A percentile compares a stretch with the other conserved stretches of the same genome.
phyloP scores from a whole-genome alignment of 2,329 filamentous ascomycete genomes.

The Davidsoniella virescens region DNA sequence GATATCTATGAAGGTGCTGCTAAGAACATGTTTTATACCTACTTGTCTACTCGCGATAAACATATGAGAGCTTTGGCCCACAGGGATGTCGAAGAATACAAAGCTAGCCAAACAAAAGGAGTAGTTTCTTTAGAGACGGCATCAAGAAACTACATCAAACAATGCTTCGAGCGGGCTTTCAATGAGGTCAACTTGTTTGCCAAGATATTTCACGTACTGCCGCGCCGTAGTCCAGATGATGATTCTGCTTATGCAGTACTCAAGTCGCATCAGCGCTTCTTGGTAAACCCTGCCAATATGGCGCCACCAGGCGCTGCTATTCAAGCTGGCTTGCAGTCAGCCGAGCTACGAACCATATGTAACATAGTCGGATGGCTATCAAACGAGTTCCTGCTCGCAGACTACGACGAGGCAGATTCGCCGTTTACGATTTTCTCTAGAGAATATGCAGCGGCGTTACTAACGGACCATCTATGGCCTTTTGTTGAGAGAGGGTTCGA shows the following conservation, averaged over 20 bases:
- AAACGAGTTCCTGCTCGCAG: constrained; percentile 39
- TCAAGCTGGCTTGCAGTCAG: constrained; percentile 31
- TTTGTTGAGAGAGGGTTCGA: constrained; percentile 39
- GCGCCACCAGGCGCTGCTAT: constrained; percentile 33
- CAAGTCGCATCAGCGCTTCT: constrained; percentile 31
- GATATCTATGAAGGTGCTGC: constrained; percentile 38
- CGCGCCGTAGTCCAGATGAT: constrained; percentile 31
- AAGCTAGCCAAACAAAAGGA: constrained; percentile 30
- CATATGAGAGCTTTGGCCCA: constrained; percentile 36
- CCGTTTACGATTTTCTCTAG: constrained; percentile 37
- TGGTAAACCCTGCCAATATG: constrained; percentile 39
- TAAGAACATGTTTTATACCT: constrained; percentile 37
- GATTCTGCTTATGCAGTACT: constrained; percentile 36
- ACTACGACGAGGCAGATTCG: constrained; percentile 40
- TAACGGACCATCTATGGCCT: constrained; percentile 41
- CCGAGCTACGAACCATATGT: constrained; percentile 34
- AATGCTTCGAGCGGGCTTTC: constrained; percentile 41
- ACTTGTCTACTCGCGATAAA: constrained; percentile 35
- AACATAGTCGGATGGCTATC: constrained; percentile 41
- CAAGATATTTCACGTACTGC: constrained; percentile 39
- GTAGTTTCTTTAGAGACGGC: constrained; percentile 35
- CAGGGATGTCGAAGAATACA: constrained; percentile 37
- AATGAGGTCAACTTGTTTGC: constrained; percentile 37
- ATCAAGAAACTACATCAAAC: constrained; percentile 41
- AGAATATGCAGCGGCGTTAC: constrained; percentile 37